Evolutionary conservation across 345 rosid species (phyloP).

Genomic region (Eucalyptus tenuipes): DNA sequence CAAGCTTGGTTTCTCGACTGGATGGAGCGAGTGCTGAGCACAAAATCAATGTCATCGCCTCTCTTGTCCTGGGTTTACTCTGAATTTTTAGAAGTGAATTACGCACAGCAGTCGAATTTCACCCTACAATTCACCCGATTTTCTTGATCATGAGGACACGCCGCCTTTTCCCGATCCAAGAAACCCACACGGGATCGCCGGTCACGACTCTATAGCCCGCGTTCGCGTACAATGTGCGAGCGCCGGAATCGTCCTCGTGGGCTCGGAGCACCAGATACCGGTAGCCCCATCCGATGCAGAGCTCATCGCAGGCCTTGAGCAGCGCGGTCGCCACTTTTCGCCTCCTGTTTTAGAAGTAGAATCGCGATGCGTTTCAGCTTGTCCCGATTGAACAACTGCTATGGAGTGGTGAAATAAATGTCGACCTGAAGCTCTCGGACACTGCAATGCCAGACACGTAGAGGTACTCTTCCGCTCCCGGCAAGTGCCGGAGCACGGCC

Average conservation of each 20-base stretch:
- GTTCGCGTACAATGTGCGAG: slow-evolving; percentile 49
- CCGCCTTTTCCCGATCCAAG: slow-evolving; percentile 69
- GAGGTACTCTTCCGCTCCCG: slow-evolving; percentile 55
- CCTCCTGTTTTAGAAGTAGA: slow-evolving; percentile 25
- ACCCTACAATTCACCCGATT: background rate
- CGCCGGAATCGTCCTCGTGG: slow-evolving; percentile 71
- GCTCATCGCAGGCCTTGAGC: slow-evolving; percentile 62
- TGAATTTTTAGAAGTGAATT: background rate
- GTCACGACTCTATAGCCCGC: slow-evolving; percentile 61
- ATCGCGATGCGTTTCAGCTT: background rate
- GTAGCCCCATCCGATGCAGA: slow-evolving; percentile 51
- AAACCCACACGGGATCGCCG: slow-evolving; percentile 49
- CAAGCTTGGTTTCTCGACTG: background rate
- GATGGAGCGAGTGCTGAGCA: background rate
- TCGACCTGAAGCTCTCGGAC: slow-evolving; percentile 40
- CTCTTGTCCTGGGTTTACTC: background rate
- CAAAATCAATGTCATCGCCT: background rate
- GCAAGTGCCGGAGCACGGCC: slow-evolving; percentile 38
- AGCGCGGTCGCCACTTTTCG: slow-evolving; percentile 56
- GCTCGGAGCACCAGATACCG: slow-evolving; percentile 58
- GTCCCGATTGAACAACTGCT: background rate
- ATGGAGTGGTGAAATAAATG: background rate
- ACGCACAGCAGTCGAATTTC: background rate
- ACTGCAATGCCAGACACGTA: slow-evolving; percentile 88
- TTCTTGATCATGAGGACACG: slow-evolving; percentile 65